Conservation (phyloP, 176 grass and related monocot genomes). For the Tuctoria greenei region DNA sequence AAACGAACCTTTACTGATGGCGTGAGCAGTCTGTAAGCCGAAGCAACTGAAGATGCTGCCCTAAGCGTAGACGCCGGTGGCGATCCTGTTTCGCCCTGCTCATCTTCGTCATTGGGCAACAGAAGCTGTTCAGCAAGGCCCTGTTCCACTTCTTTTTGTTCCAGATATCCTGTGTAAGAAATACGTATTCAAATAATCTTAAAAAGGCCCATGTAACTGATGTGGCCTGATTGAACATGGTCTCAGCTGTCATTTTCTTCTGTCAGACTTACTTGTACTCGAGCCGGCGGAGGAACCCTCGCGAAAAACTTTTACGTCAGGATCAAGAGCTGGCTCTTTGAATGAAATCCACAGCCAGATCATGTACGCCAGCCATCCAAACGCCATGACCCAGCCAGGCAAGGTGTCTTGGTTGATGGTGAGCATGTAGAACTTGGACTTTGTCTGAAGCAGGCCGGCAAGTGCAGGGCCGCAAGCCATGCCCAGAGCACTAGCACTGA, state of each 20-base stretch:
- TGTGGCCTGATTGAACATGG: too few relatives aligned
- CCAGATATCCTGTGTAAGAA: background rate
- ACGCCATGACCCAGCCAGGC: constrained; percentile 59
- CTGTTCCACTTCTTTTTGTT: constrained; percentile 16
- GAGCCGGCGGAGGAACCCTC: background rate
- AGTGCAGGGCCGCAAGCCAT: constrained; percentile 55
- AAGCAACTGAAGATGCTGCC: constrained; percentile 44
- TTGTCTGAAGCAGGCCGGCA: constrained; percentile 51
- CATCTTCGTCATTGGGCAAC: background rate
- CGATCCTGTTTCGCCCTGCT: background rate
- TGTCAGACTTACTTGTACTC: constrained; percentile 17
- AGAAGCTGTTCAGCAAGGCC: constrained; percentile 25
- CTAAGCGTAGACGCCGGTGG: background rate
- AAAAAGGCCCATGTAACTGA: background rate
- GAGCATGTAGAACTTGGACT: constrained; percentile 35
- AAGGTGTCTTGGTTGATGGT: constrained; percentile 53
- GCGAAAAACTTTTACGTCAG: background rate
- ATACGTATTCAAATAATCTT: background rate
- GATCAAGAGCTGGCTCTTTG: constrained; percentile 33
- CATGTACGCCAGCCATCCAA: constrained; percentile 47
- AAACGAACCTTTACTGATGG: constrained; percentile 48
- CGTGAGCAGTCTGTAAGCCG: constrained; percentile 50
- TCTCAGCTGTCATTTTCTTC: background rate
- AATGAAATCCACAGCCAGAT: constrained; percentile 50
- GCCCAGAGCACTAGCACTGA: constrained; percentile 63